Base-by-base conservation (phyloP, 2,329 filamentous ascomycete species). In the Raffaelea deltoideospora region DNA sequence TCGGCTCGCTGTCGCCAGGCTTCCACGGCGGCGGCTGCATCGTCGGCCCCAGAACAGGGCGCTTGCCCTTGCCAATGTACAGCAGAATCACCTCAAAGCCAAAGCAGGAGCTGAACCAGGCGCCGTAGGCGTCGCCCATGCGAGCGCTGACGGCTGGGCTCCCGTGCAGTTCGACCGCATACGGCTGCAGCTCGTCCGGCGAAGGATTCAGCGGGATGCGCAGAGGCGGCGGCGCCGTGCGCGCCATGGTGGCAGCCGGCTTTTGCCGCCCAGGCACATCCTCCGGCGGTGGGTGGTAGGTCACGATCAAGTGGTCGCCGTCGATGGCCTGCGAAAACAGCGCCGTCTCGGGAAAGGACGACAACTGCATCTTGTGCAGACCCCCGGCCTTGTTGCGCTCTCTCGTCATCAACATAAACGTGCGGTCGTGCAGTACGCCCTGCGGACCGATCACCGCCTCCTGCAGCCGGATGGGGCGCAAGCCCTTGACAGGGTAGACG, bases 401-500 rank as follows among this genome's bases (percentile, higher is more conserved):
- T 2, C 69, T 59, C 45, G 68, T 69, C 42, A 73, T 65, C 4
- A 85, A 65, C 71, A 85, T 81, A 55, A 82, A 85, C 24, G 64
- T 63, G 10, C 80, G 69, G 57, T 86, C 80, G 50, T 79, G 59
- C 29, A 61, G 58, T 45, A 83, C 62, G 13, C 79, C 79, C 43
- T 73, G 66, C n/a, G 63, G 60, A 5, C 67, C 69, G 33, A 83
- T 54, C n/a, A 56, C 54, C 3, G 75, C 64, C 1, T 57, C 53
- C 5, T 60, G 41, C 23, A 84, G 57, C 15, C 63, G 53, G 37
- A 78, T 68, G 35, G 69, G 71, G 26, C 74, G 70, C n/a, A 84
- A 65, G 8, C 68, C 76, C 52, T 85, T 85, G 57, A 85, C 76
- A 30, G 80, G 79, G 52, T 85, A 83, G 33, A 79, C 64, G 54